Conservation (phyloP, 2,329 filamentous ascomycete genomes). For the Microascus cirrosus region DNA sequence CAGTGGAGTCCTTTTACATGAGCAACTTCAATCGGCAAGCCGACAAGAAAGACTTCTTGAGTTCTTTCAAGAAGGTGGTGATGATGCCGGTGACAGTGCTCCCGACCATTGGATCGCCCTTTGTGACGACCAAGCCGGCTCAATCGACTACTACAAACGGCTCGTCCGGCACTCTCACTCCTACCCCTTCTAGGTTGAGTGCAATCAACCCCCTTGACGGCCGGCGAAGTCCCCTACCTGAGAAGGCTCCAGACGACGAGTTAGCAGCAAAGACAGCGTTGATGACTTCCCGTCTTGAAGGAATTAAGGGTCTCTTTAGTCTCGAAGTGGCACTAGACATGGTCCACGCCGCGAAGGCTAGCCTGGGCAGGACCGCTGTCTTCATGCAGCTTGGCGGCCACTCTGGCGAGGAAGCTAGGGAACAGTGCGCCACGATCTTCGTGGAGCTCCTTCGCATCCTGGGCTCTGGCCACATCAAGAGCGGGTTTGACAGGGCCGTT, state of each 20-base stretch:
- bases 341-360: conserved; percentile 79
- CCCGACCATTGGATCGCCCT: conserved; percentile 53
- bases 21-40: conserved; percentile 87
- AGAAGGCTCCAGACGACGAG: conserved; percentile 75
- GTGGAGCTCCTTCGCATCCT: conserved; percentile 73
- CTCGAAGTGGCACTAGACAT: conserved; percentile 88
- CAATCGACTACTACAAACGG: conserved; percentile 14
- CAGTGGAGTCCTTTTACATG: conserved; percentile 91
- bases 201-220: conserved; percentile 17
- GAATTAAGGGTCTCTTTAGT: conserved; percentile 89
- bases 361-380: conserved; percentile 72
- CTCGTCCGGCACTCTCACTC: conserved; percentile 9
- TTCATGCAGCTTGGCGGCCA: conserved; percentile 75
- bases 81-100: conserved; percentile 97
- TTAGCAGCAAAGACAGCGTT: conserved; percentile 94
- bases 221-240: conserved; percentile 27
- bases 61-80: conserved; percentile 94
- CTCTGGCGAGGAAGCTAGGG: conserved; percentile 69
- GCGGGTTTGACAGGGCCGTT: conserved; percentile 90
- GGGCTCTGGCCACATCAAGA: conserved; percentile 76
- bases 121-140: conserved; percentile 31
- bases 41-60: conserved; percentile 92
- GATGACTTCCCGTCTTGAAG: conserved; percentile 89
- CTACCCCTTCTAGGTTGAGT: conserved; percentile 10
- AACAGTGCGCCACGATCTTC: conserved; percentile 86